Base-by-base conservation (phyloP, 495 filamentous ascomycete genomes). In the Podospora pseudocomata region DNA sequence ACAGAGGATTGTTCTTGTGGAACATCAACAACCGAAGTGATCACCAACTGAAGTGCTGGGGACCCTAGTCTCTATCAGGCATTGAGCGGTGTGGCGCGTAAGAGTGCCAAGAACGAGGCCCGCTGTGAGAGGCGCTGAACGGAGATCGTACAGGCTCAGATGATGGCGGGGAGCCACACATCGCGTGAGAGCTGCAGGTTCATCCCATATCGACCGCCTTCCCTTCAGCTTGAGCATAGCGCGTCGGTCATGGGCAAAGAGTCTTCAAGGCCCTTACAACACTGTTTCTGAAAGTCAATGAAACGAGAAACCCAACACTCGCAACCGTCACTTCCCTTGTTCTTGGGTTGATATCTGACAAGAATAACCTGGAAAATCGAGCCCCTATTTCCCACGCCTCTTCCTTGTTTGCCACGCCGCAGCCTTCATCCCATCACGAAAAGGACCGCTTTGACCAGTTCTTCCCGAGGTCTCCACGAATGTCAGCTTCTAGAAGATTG, bases 401-500 rank as follows among this genome's bases (percentile, higher is more conserved):
- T 32, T 32, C n/a, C 16, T 19, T 32, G 28, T 32, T 32, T 39
- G 27, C 65, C 11, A 27, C 65, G 11, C 58, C 19, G 26, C 39
- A 60, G n/a, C 15, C 28, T 55, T 32, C 58, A 39, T 61, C 65
- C 58, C 58, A 32, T 62, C 20, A 26, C n/a, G 55, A 26, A 58
- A 19, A 11, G 55, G 55, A 20, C 55, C 55, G 23, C 55, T 58
- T 58, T 58, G 55, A 58, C 55, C 0, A 58, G n/a, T 26, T 19
- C 23, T 7, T 54, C n/a, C 27, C 34, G 26, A 54, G 44, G 26
- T 39, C 65, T 13, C n/a, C 59, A 56, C 53, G 44, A 28, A 23
- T n/a, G 18, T 39, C 56, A 19, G 57, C 61, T 73, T 73, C 72
- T 67, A 68, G 72, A 73, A 73, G 20, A 66, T 69, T 65, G 20